Base-by-base conservation (phyloP, 306 rosid genomes). In the Pterocarpus macrocarpus region DNA sequence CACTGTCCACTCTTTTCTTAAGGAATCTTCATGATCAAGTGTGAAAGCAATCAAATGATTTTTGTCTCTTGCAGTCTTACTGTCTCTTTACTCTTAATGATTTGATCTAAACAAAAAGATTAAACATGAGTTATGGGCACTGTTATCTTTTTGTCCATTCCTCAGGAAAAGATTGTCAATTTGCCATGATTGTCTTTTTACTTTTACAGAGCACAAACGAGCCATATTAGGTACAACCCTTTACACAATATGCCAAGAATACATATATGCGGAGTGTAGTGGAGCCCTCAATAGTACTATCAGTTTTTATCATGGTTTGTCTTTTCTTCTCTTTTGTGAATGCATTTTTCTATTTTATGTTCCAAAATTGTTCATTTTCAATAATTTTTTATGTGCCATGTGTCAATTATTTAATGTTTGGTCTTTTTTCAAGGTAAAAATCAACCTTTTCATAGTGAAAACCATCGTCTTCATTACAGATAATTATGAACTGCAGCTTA, bases 91-190 rank as follows among this genome's bases (percentile, higher is more conserved):
- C 35, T 45, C 11, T 22, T 45, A 4, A 59, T 80, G 77, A 61
- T 71, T 58, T 64, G 5, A 71, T 47, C 36, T 13, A 16, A 43
- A 28, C 43, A 35, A 55, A 38, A 62, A 69, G 62, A 33, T 9
- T 76, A 47, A 80, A 75, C 4, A 39, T 75, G 57, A 66, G 59
- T 49, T 76, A 30, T 82, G 78, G 66, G 50, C 64, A 69, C 59
- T 49, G 28, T 63, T 82, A 69, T 62, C 11, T 33, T 64, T 77
- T 70, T 70, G 74, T 50, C 73, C 49, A 61, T 50, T 61, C 39
- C 44, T 67, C 49, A 16, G 32, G 59, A 59, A 61, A 49, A 59
- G 56, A 78, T 33, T 55, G 70, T 64, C 78, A 41, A 77, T 52
- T 70, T 64, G 70, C 17, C 53, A 53, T 9, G 45, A 33, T 5